These are phyloP conservation scores for Davidsoniella eucalypti DNA, from an alignment of 2,329 filamentous ascomycete species.

Conservation along the genomic window DNA sequence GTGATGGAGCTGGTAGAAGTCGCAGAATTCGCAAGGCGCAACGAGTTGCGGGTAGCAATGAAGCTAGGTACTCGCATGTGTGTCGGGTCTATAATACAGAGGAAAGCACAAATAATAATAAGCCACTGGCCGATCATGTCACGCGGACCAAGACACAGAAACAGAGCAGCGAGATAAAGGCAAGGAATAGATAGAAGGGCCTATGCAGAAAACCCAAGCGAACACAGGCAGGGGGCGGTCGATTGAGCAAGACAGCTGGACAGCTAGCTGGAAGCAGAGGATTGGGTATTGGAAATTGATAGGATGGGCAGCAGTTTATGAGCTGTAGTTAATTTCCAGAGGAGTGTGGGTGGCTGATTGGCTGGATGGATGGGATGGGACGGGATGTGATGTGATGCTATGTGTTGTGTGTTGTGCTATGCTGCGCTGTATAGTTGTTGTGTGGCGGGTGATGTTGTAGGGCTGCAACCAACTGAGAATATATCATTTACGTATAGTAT, in stretches of 20 bases:
- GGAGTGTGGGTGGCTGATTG: neutral
- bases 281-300: too few species aligned
- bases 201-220: neutral
- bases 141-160: neutral
- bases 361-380: neutral
- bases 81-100: constrained; percentile 12
- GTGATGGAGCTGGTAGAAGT: neutral
- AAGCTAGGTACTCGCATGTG: constrained; percentile 13
- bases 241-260: neutral
- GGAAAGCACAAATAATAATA: constrained; percentile 12
- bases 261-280: neutral
- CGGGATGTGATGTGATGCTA: neutral
- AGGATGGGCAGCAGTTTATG: too few species aligned
- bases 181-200: constrained; percentile 3
- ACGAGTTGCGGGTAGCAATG: constrained; percentile 13
- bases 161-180: neutral
- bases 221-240: neutral
- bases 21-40: constrained; percentile 11
- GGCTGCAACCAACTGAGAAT: too few species aligned
- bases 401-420: neutral
- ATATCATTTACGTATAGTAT: too few species aligned
- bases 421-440: neutral
- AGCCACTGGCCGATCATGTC: constrained; percentile 13
- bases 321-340: neutral
- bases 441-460: too few species aligned